Percentiles rank a stretch among this genome's conserved stretches.
Evolutionary conservation across 225 moss, liverwort and hornwort species (phyloP).

Genomic region (Physcomitrium patens): DNA sequence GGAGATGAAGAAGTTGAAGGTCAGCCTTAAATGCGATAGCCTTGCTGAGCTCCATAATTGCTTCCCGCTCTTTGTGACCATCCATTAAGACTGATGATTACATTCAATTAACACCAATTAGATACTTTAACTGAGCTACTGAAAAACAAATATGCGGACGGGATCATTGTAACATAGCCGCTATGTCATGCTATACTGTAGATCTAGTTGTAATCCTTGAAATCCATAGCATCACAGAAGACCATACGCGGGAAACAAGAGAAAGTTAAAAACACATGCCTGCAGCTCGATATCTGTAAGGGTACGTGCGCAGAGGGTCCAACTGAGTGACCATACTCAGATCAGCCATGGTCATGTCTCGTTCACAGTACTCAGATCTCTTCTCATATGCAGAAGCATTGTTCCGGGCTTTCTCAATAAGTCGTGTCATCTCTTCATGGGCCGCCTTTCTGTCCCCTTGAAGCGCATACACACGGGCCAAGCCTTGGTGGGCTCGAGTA

Average conservation of each 20-base stretch:
- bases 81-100: constrained; percentile 89
- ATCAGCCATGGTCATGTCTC: constrained; percentile 97
- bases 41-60: constrained; percentile 89
- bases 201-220: too few relatives aligned
- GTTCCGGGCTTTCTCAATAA: constrained; percentile 98
- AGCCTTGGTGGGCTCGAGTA: constrained; percentile 97
- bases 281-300: constrained; percentile 98
- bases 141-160: too few relatives aligned
- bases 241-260: neutral
- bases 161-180: too few relatives aligned
- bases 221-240: too few relatives aligned
- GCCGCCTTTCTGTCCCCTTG: constrained; percentile 93
- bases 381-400: constrained; percentile 99
- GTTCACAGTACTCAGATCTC: constrained; percentile 96
- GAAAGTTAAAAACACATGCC: constrained; percentile 49
- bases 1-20: constrained; percentile 92
- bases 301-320: constrained; percentile 95
- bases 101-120: constrained; percentile 18
- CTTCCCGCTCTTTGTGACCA: constrained; percentile 88
- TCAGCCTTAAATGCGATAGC: constrained; percentile 99
- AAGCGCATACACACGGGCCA: constrained; percentile 91
- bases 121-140: too few relatives aligned
- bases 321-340: constrained; percentile 91
- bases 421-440: constrained; percentile 97
- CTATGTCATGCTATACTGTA: too few relatives aligned